phyloP scores from a whole-genome alignment of 768 basidiomycete genomes.

The Dentipellis fragilis region DNA sequence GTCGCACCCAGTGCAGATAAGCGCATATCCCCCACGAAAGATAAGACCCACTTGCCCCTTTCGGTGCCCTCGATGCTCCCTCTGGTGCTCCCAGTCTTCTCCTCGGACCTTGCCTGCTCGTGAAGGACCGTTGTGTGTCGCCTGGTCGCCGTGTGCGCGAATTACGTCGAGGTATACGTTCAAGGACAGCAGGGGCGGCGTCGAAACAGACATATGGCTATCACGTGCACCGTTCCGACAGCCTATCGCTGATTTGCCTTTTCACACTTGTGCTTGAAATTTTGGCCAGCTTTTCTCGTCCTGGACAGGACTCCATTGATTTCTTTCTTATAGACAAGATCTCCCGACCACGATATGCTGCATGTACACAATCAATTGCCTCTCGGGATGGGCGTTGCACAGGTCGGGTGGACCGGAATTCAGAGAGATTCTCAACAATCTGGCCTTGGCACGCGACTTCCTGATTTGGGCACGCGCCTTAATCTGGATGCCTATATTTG shows the following conservation, averaged over 20 bases:
- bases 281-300: background rate
- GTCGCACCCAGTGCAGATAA: background rate
- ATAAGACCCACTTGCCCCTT: conserved; percentile 5
- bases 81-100: background rate
- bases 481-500: no score
- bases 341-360: no score
- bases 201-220: background rate
- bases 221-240: background rate
- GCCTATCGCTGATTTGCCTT: background rate
- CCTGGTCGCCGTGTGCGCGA: background rate
- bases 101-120: background rate
- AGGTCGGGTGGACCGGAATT: no score
- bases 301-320: no score
- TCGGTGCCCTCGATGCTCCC: background rate
- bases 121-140: background rate
- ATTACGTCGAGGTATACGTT: background rate
- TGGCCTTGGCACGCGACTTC: no score
- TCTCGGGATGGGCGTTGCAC: no score
- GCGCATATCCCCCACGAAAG: background rate
- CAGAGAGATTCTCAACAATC: no score
- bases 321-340: no score
- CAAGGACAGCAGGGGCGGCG: background rate
- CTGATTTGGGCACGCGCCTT: no score
- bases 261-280: background rate
- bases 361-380: no score